Evolutionary conservation across 306 rosid genomes (phyloP).

Genomic region (Pyrus betulifolia): DNA sequence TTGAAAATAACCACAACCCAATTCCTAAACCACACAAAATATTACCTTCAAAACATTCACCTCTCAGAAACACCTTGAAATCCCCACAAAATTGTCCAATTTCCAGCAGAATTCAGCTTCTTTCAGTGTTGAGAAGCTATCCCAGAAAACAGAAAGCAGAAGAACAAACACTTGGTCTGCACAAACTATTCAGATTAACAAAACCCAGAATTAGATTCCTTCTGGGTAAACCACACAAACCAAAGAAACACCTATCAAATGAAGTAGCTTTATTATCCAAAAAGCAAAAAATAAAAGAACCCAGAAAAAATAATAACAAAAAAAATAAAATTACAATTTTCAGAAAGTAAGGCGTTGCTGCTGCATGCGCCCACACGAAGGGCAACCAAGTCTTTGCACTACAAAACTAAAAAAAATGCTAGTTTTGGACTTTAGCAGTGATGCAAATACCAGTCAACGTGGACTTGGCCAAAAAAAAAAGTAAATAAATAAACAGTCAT

Average conservation of each 20-base stretch:
- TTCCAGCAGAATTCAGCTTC: slow-evolving; percentile 15
- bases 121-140: not conserved
- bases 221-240: not conserved
- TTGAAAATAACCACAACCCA: slow-evolving; percentile 13
- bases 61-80: not conserved
- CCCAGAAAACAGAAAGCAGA: not conserved
- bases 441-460: not conserved
- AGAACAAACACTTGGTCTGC: not conserved
- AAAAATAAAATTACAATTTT: not conserved
- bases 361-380: not conserved
- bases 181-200: not conserved
- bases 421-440: not conserved
- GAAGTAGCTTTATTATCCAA: not conserved
- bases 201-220: not conserved
- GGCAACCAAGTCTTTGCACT: not conserved
- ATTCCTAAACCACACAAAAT: not conserved
- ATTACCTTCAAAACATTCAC: not conserved
- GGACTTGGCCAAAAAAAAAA: too few relatives aligned
- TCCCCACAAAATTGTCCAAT: slow-evolving; percentile 1
- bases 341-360: not conserved
- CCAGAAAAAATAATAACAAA: not conserved
- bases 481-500: not conserved
- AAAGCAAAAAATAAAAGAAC: not conserved
- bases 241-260: not conserved
- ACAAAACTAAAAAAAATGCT: not conserved